Percentiles rank a stretch among this genome's conserved stretches.
phyloP scores from a whole-genome alignment of 148 eudicot species.

The Camellia japonica region DNA sequence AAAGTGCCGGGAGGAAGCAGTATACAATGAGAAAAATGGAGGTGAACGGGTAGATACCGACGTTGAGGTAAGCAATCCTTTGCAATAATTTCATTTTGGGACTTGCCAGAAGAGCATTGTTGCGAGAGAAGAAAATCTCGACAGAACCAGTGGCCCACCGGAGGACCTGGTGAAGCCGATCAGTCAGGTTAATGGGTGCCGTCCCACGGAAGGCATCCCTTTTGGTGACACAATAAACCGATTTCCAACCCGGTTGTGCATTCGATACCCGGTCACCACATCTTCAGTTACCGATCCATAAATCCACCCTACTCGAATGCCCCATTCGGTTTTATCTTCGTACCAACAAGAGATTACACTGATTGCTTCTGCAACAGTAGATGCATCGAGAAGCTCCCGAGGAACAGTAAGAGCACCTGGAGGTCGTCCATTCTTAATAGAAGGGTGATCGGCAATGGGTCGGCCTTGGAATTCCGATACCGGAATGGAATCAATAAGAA shows the following conservation, averaged over 20 bases:
- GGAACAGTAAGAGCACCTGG: conserved; percentile 89
- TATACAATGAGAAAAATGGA: conserved; percentile 85
- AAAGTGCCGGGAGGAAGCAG: conserved; percentile 91
- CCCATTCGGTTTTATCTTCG: conserved; percentile 97
- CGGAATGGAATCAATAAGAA: conserved; percentile 79
- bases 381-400: conserved; percentile 80
- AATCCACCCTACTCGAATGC: conserved; percentile 88
- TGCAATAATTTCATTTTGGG: conserved; percentile 69
- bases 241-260: conserved; percentile 95
- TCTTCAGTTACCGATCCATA: conserved; percentile 97
- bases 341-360: conserved; percentile 92
- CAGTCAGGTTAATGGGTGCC: conserved; percentile 91
- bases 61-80: conserved; percentile 80
- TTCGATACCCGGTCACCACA: conserved; percentile 86
- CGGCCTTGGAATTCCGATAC: conserved; percentile 91
- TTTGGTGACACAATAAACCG: conserved; percentile 83
- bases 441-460: conserved; percentile 88
- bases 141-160: conserved; percentile 98
- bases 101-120: conserved; percentile 81
- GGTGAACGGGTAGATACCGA: conserved; percentile 94
- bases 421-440: conserved; percentile 78
- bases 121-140: conserved; percentile 91
- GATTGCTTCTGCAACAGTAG: conserved; percentile 89
- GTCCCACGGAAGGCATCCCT: conserved; percentile 95
- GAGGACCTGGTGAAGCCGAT: conserved; percentile 92